Conservation (phyloP, 306 rosid genomes). For the Prunus davidiana region DNA sequence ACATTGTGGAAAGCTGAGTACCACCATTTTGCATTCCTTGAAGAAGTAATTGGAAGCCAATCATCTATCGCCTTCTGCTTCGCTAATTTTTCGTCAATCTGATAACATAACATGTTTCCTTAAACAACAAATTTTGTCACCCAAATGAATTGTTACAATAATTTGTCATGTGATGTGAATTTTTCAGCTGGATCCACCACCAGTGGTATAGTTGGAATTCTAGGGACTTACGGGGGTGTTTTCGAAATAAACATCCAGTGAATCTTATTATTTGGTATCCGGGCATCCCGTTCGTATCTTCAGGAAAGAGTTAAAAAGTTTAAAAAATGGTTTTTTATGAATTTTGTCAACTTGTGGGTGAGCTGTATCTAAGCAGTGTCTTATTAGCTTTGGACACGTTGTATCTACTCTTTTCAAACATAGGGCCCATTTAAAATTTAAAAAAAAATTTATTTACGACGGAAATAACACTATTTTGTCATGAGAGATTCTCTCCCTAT, state of each 20-base stretch:
- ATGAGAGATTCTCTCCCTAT: too few relatives aligned
- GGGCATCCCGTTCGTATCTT: neutral
- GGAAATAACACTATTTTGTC: too few relatives aligned
- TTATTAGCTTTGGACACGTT: neutral
- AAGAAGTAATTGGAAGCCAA: slow-evolving; percentile 58
- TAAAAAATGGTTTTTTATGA: neutral
- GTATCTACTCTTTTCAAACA: neutral
- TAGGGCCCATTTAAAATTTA: neutral
- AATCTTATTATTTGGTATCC: neutral
- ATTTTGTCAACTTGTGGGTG: neutral
- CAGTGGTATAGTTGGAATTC: neutral
- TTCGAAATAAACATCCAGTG: neutral
- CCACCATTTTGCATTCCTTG: slow-evolving; percentile 73
- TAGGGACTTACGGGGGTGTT: too few relatives aligned
- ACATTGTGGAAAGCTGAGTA: slow-evolving; percentile 68
- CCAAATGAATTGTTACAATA: neutral
- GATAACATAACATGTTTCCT: neutral
- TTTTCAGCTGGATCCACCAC: neutral
- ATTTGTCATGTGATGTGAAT: too few relatives aligned
- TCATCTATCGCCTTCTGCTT: slow-evolving; percentile 47
- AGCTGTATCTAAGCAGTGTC: neutral
- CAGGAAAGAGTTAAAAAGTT: neutral
- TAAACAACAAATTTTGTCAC: neutral
- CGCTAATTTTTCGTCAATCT: slow-evolving; percentile 22
- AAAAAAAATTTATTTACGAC: too few relatives aligned